These are phyloP conservation scores for Trichoderma koningii DNA, from an alignment of 2,329 filamentous ascomycete species.

Conservation along the genomic window DNA sequence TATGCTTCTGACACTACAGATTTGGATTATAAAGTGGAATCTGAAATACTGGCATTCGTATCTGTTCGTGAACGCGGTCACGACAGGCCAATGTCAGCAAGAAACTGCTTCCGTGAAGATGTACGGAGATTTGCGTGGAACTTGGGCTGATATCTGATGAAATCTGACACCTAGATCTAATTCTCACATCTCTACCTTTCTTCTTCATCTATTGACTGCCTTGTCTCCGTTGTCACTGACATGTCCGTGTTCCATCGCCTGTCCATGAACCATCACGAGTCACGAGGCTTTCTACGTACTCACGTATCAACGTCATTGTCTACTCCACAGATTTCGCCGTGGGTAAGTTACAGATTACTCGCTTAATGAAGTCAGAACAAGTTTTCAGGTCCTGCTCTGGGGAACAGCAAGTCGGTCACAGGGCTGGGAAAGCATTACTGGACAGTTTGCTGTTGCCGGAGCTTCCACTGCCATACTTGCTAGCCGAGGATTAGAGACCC, in stretches of 20 bases:
- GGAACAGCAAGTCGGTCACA: background rate
- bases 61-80: background rate
- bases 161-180: no score
- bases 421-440: conserved; percentile 7
- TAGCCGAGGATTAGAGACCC: no score
- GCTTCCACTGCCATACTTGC: no score
- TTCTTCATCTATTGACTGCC: no score
- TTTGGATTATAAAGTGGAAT: no score
- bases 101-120: background rate
- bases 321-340: background rate
- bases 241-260: no score
- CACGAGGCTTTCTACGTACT: background rate
- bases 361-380: no score
- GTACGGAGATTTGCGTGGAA: background rate
- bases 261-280: no score
- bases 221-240: no score
- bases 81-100: background rate
- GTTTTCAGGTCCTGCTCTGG: background rate
- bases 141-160: background rate
- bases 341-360: background rate
- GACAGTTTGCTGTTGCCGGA: background rate
- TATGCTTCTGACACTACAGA: no score
- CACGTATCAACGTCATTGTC: background rate
- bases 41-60: no score
- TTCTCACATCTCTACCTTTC: no score